A percentile compares a stretch with the other conserved stretches of the same genome.
Conservation (phyloP, 2,329 filamentous ascomycete genomes). For the Acrocalymma vagum region DNA sequence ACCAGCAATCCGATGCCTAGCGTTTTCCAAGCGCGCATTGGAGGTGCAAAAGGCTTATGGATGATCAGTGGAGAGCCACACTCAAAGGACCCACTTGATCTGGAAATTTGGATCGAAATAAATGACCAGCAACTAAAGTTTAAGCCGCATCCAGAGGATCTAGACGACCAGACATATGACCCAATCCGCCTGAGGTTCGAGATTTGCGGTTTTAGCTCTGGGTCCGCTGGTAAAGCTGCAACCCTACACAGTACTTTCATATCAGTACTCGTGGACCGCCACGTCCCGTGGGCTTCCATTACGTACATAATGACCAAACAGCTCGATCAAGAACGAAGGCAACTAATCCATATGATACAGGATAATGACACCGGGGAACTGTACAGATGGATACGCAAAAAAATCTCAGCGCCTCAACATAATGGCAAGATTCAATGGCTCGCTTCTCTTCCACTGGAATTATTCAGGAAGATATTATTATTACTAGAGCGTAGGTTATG, state of each 20-base stretch:
- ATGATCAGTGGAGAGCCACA: constrained; percentile 64
- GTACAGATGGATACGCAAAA: constrained; percentile 50
- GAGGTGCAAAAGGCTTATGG: constrained; percentile 80
- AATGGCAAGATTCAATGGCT: constrained; percentile 25
- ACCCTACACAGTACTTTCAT: constrained; percentile 74
- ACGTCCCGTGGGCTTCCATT: constrained; percentile 57
- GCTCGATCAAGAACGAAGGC: constrained; percentile 62
- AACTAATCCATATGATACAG: constrained; percentile 61
- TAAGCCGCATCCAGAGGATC: constrained; percentile 55
- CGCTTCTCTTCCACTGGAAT: constrained; percentile 29
- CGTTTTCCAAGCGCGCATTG: constrained; percentile 74
- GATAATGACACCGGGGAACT: constrained; percentile 67
- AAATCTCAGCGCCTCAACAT: constrained; percentile 38
- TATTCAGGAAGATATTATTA: constrained; percentile 37
- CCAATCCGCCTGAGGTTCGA: constrained; percentile 70
- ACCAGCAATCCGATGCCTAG: constrained; percentile 72
- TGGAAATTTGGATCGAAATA: constrained; percentile 70
- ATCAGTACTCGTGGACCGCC: constrained; percentile 70
- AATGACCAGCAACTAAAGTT: constrained; percentile 75
- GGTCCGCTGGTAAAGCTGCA: constrained; percentile 59
- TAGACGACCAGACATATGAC: constrained; percentile 53
- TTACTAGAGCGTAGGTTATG: constrained; percentile 63
- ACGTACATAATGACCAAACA: constrained; percentile 58
- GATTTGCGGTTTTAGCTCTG: constrained; percentile 62
- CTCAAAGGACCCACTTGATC: constrained; percentile 50